Evolutionary conservation across 2,329 filamentous ascomycete species (phyloP), one percentile per base, ranked within the genome.

Genomic region (Paramyrothecium roridum): DNA sequence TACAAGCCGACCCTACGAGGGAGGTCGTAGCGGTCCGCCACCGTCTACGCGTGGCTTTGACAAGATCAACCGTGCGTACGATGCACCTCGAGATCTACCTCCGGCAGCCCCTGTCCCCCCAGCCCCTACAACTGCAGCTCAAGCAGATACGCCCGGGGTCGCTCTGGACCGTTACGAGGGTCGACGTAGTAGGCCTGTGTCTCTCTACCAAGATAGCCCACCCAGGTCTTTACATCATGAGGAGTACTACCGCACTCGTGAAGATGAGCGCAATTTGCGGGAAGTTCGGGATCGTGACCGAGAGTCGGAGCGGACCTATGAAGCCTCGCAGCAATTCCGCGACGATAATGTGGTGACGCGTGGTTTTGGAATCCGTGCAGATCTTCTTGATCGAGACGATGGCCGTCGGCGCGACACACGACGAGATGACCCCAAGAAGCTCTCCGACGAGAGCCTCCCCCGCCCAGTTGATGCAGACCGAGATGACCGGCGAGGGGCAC

Each of bases 21-120:
- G 37, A 6, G 66, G 61, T 46, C 65, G 72, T 22, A 69, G 80
- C 33, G 79, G 81, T 0, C 88, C 88, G 2, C 89, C 89, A 11
- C 87, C 87, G 4, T 83, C 86, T 6, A 89, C 85, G 3, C 79
- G 87, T 61, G 88, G 86, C 1, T 84, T 91, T 59, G 88, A 91
- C 62, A 89, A 84, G 70, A 82, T 90, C 59, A 82, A 82, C 61
- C 75, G 81, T 55, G 49, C 73, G 8, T 83, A 83, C 58, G 80
- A 82, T 22, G 67, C 76, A 26, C 72, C 79, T 45, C 61, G 68
- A 10, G 66, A 72, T 7, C 70, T 80, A 16, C 75, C 76, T 0
- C 75, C 78, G 8, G 63, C 72, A 23, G 76, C 70, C n/a, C 72
- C 76, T 3, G 65, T 71, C 16, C 67, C 73, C 6, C 72, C 74